Evolutionary conservation across 306 rosid species (phyloP).

Genomic region (Pyrus communis): DNA sequence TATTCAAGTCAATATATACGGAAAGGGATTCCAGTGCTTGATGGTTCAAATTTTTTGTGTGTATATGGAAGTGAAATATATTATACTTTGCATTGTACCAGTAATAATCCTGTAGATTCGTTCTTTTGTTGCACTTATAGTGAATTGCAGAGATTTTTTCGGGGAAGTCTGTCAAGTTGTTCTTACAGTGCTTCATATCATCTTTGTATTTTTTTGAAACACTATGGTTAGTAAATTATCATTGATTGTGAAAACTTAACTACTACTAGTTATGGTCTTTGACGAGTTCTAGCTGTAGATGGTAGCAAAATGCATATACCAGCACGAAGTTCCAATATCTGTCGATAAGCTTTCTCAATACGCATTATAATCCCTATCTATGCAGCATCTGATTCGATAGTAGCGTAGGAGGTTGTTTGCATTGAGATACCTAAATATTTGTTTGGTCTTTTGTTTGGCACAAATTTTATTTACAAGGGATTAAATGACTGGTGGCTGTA

Average conservation of each 20-base stretch:
- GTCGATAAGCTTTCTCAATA: neutral
- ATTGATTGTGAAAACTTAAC: neutral
- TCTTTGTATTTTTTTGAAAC: neutral
- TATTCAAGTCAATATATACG: constrained; percentile 14
- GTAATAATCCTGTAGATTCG: neutral
- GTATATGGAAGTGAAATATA: constrained; percentile 9
- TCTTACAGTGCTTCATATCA: neutral
- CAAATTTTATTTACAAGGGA: neutral
- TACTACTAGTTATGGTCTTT: neutral
- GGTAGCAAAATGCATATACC: neutral
- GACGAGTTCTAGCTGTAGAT: neutral
- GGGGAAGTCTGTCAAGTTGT: neutral
- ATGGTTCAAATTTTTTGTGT: neutral
- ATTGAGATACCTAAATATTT: too few species aligned
- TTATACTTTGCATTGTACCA: neutral
- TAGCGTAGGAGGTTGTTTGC: too few species aligned
- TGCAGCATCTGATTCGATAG: too few species aligned
- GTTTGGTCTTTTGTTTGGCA: too few species aligned
- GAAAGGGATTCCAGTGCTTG: constrained; percentile 16
- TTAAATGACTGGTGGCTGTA: neutral
- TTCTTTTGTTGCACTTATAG: neutral
- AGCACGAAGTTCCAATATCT: neutral
- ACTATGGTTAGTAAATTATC: neutral
- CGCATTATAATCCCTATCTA: neutral
- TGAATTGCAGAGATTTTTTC: neutral